These are phyloP conservation scores for Dillenia turbinata DNA, from an alignment of 164 flowering plant genomes.

Conservation along the genomic window DNA sequence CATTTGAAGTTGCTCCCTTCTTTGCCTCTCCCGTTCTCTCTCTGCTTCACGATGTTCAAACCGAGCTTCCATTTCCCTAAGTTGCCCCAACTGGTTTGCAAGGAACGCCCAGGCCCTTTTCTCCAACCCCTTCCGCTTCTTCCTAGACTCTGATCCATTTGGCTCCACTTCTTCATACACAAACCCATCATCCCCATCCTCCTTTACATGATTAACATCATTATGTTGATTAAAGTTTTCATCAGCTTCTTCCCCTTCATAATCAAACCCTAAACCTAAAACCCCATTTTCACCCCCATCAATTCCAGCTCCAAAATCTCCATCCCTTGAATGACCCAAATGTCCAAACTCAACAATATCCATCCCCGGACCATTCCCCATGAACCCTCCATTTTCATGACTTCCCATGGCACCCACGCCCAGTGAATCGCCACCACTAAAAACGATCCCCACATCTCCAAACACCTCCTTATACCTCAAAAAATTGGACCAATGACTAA, in stretches of 20 bases:
- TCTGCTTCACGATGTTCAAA: constrained; percentile 55
- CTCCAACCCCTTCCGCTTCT: constrained; percentile 55
- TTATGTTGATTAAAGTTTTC: constrained; percentile 25
- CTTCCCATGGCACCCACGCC: constrained; percentile 8
- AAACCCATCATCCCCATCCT: constrained; percentile 51
- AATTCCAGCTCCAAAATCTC: constrained; percentile 45
- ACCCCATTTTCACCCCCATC: constrained; percentile 65
- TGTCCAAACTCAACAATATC: constrained; percentile 38
- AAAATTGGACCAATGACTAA: constrained; percentile 83
- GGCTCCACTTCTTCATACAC: constrained; percentile 47
- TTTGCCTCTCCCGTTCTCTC: constrained; percentile 59
- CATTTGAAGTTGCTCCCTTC: constrained; percentile 31
- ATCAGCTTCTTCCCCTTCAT: constrained; percentile 55
- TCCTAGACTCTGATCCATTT: constrained; percentile 32
- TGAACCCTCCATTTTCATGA: constrained; percentile 23
- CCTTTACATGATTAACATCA: constrained; percentile 28
- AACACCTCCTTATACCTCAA: constrained; percentile 81
- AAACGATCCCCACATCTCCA: constrained; percentile 60
- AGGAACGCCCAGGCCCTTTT: constrained; percentile 46
- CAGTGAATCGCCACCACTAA: constrained; percentile 20
- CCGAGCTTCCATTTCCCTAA: constrained; percentile 64
- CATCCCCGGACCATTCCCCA: constrained; percentile 23
- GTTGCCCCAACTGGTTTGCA: constrained; percentile 44
- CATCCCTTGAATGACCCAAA: constrained; percentile 36
- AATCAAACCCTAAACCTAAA: constrained; percentile 63